phyloP scores from a whole-genome alignment of 139 green algal genomes.

The Mesotaenium endlicherianum region DNA sequence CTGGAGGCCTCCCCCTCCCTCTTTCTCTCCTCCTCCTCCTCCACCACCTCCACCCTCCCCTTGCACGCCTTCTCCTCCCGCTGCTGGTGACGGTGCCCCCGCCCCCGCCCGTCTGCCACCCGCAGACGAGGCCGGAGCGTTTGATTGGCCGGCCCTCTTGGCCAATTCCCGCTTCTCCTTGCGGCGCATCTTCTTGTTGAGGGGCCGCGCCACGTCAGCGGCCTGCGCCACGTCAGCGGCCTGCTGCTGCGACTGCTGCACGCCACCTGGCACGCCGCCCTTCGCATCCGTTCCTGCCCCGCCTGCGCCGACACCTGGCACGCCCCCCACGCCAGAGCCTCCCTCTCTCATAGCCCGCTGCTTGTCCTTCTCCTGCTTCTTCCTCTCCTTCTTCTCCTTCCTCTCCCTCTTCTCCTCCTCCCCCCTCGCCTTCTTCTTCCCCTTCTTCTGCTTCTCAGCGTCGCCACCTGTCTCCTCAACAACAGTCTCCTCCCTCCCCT shows the following conservation, averaged over 20 bases:
- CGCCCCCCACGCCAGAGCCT: too few species aligned
- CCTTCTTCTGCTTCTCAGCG: background rate
- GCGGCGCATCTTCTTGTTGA: too few species aligned
- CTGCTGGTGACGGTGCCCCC: background rate
- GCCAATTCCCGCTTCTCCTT: too few species aligned
- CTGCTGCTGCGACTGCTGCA: too few species aligned
- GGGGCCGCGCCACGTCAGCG: too few species aligned
- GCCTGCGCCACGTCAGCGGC: too few species aligned
- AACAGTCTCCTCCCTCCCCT: background rate
- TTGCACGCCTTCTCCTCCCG: background rate
- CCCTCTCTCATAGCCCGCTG: background rate
- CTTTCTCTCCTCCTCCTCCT: background rate
- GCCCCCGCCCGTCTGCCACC: background rate
- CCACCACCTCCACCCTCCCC: background rate
- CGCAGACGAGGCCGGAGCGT: too few species aligned
- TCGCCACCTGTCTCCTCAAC: background rate
- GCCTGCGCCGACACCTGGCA: too few species aligned
- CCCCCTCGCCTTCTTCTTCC: background rate
- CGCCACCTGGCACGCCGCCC: too few species aligned
- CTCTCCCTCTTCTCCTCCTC: constrained; percentile 17
- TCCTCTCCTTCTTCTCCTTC: background rate
- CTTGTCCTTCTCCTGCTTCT: background rate
- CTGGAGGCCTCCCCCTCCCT: background rate
- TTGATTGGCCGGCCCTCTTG: too few species aligned
- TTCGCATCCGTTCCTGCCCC: too few species aligned